phyloP scores from a whole-genome alignment of 2,329 filamentous ascomycete species.

The Pyrenophora teres region DNA sequence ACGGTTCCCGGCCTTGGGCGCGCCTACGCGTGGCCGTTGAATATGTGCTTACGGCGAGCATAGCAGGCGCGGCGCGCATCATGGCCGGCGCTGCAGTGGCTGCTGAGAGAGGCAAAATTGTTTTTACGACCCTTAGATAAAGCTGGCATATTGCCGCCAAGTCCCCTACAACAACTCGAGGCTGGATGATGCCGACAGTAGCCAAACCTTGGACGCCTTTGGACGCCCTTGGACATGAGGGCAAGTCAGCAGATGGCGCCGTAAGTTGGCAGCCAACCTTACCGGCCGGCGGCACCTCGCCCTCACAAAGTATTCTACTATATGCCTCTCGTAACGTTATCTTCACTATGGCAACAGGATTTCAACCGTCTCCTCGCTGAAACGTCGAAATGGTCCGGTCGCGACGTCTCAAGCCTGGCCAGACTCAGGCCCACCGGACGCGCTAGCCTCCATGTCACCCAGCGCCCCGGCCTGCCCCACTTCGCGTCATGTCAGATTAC shows the following conservation, averaged over 20 bases:
- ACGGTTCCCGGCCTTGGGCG: conserved; percentile 14
- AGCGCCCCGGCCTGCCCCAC: conserved; percentile 29
- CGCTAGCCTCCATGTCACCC: conserved; percentile 28
- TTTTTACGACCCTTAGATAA: conserved; percentile 15
- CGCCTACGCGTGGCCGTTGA: conserved; percentile 15
- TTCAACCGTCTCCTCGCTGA: conserved; percentile 21
- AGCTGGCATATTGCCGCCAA: conserved; percentile 2
- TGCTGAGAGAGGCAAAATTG: conserved; percentile 19
- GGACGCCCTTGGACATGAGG: not conserved
- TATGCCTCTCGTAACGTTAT: conserved; percentile 7
- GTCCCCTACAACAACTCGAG: too few relatives aligned
- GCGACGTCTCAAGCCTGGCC: conserved; percentile 21
- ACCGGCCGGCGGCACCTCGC: not conserved
- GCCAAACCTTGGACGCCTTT: not conserved
- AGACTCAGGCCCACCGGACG: conserved; percentile 19
- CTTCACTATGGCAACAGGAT: not conserved
- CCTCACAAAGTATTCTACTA: conserved; percentile 3
- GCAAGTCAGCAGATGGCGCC: not conserved
- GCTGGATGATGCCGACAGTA: not conserved
- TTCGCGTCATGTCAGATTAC: conserved; percentile 25
- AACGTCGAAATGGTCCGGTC: conserved; percentile 19
- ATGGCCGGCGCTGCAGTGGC: conserved; percentile 16
- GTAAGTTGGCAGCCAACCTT: not conserved
- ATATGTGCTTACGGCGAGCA: conserved; percentile 7
- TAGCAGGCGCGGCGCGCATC: conserved; percentile 6